phyloP scores from a whole-genome alignment of 768 basidiomycete species.

The Podaxis pistillaris region DNA sequence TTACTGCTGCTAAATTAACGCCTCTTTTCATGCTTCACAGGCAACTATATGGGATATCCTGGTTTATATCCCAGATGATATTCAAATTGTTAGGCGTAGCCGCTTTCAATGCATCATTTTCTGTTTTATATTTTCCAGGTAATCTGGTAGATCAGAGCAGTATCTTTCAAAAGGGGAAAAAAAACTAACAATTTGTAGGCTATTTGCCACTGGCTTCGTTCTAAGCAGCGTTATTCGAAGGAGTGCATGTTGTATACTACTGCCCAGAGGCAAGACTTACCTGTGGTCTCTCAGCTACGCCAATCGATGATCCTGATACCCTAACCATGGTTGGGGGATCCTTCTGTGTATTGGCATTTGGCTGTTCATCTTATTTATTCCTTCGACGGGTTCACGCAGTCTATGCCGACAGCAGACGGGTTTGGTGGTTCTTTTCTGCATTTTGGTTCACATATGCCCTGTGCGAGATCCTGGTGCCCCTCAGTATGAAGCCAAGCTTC shows the following conservation, averaged over 20 bases:
- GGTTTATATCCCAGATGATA: neutral
- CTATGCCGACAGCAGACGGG: conserved; percentile 21
- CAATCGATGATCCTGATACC: neutral
- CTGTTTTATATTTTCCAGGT: neutral
- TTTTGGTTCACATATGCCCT: conserved; percentile 28
- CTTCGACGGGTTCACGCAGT: conserved; percentile 31
- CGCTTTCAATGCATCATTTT: neutral
- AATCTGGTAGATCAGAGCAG: too few relatives aligned
- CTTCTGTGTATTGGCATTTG: neutral
- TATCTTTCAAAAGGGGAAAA: too few relatives aligned
- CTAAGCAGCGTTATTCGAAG: neutral
- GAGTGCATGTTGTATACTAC: neutral
- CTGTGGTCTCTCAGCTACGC: neutral
- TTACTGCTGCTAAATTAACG: neutral
- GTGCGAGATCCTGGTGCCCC: conserved; percentile 22
- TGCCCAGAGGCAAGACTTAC: neutral
- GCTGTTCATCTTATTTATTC: conserved; percentile 25
- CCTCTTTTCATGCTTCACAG: neutral
- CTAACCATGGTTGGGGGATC: neutral
- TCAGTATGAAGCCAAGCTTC: conserved; percentile 18
- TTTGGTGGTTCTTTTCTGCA: conserved; percentile 24
- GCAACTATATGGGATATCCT: neutral
- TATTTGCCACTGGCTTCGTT: neutral
- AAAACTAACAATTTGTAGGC: neutral
- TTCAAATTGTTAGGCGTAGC: neutral